A percentile compares a stretch with the other conserved stretches of the same genome.
Evolutionary conservation across 352 stramenopile genomes (phyloP).

Genomic region (Pilasporangium apinafurcum): DNA sequence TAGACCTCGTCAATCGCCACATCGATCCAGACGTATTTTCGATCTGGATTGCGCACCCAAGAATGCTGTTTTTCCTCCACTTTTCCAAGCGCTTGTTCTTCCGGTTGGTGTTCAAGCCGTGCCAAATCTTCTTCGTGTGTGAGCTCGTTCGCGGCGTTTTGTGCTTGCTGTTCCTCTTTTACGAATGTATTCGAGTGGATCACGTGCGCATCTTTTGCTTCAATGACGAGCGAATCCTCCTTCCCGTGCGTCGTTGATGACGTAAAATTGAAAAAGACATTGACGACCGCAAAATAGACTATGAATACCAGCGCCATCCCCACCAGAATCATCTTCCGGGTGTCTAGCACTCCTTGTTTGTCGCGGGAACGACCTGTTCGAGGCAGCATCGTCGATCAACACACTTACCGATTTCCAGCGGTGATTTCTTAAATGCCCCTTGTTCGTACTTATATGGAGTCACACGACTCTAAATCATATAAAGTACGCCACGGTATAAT

Average conservation of each 20-base stretch:
- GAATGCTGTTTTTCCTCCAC: slow-evolving; percentile 2
- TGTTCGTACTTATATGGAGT: no score
- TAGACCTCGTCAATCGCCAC: slow-evolving; percentile 70
- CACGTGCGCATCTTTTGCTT: slow-evolving; percentile 3
- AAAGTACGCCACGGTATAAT: no score
- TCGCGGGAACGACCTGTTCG: slow-evolving; percentile 10
- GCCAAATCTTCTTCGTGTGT: slow-evolving; percentile 1
- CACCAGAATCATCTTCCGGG: slow-evolving; percentile 47
- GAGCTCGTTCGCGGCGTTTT: slow-evolving; percentile 4
- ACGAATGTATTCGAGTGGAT: slow-evolving; percentile 2
- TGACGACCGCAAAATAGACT: slow-evolving; percentile 57
- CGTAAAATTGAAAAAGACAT: slow-evolving; percentile 56
- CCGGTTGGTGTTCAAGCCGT: no score
- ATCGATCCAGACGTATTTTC: slow-evolving; percentile 85
- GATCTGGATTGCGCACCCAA: slow-evolving; percentile 52
- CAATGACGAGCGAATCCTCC: slow-evolving; percentile 1
- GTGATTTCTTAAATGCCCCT: background rate
- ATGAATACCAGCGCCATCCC: slow-evolving; percentile 51
- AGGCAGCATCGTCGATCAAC: slow-evolving; percentile 41
- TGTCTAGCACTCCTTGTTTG: slow-evolving; percentile 15
- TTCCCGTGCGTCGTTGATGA: background rate
- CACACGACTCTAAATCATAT: no score
- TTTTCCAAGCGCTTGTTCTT: background rate
- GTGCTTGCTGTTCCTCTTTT: slow-evolving; percentile 5
- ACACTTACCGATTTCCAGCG: no score